Evolutionary conservation across 768 basidiomycete genomes (phyloP).

Genomic region (Panaeolus papilionaceus): DNA sequence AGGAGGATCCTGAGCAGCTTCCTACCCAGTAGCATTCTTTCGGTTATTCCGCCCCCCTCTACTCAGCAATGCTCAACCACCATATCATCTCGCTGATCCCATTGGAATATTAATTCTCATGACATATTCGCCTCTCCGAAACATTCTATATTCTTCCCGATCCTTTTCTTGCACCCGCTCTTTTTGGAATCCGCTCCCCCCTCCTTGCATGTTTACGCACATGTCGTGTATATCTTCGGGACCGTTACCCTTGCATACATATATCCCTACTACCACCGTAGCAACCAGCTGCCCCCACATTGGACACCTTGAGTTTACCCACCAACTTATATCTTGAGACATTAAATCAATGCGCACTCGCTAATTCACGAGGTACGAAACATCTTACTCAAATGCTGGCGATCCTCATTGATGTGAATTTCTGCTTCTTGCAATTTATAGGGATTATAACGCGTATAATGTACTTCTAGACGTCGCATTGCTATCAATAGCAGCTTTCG

Average conservation of each 20-base stretch:
- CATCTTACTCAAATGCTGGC: background rate
- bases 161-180: too few species aligned
- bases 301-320: background rate
- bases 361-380: background rate
- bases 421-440: background rate
- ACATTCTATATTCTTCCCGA: too few species aligned
- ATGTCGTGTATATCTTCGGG: background rate
- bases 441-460: background rate
- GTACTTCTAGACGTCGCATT: slow-evolving; percentile 14
- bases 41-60: background rate
- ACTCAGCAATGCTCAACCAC: background rate
- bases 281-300: background rate
- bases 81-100: background rate
- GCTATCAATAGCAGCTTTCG: slow-evolving; percentile 2
- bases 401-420: background rate
- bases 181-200: too few species aligned
- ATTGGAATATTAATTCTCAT: background rate
- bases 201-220: too few species aligned
- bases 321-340: slow-evolving; percentile 1
- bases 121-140: too few species aligned
- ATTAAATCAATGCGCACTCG: background rate
- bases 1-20: background rate
- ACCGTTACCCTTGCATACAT: background rate
- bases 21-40: background rate
- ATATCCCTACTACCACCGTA: background rate